phyloP scores from a whole-genome alignment of 75 land plant species.

The Larix kaempferi region DNA sequence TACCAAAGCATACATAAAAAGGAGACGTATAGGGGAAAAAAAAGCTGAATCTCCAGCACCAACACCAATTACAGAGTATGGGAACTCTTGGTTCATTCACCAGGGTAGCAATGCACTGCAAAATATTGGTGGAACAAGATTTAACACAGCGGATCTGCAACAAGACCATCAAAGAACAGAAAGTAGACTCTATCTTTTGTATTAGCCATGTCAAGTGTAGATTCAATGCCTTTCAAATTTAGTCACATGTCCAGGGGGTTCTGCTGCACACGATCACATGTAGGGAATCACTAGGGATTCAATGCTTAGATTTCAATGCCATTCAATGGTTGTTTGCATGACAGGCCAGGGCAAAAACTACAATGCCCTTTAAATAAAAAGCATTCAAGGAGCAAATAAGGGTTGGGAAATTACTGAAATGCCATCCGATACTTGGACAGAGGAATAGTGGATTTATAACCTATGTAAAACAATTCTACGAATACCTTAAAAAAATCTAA shows the following conservation, averaged over 20 bases:
- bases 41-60: constrained; percentile 69
- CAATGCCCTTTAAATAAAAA: not conserved
- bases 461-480: no score
- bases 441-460: no score
- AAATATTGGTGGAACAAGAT: constrained; percentile 26
- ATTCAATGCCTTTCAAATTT: constrained; percentile 43
- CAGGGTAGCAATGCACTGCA: constrained; percentile 22
- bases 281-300: not conserved
- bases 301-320: not conserved
- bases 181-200: constrained; percentile 31
- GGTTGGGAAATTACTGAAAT: no score
- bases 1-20: constrained; percentile 60
- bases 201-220: constrained; percentile 59
- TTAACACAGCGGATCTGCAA: constrained; percentile 7
- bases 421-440: no score
- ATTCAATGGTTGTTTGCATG: not conserved
- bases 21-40: constrained; percentile 67
- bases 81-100: constrained; percentile 49
- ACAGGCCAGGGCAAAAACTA: not conserved
- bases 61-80: constrained; percentile 49
- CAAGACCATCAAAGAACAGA: constrained; percentile 1
- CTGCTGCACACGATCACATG: not conserved
- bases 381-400: no score
- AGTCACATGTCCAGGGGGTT: not conserved
- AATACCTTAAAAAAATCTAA: no score